Evolutionary conservation across 208 protist genomes (phyloP).

Genomic region (Trypanosoma scelopori): DNA sequence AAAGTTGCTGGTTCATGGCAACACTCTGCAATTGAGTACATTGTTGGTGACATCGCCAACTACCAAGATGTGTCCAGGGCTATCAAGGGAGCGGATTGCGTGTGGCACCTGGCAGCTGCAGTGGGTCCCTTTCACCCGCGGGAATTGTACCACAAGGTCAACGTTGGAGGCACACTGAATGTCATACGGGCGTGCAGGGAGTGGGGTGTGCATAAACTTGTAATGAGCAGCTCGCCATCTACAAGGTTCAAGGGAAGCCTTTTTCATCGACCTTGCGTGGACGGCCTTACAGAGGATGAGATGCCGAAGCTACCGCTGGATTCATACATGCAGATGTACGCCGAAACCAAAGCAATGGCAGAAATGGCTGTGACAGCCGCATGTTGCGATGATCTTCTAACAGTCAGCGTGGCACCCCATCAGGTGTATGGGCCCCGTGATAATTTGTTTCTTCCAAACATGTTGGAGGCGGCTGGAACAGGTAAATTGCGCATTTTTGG

Average conservation of each 20-base stretch:
- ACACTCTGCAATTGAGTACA: conserved; percentile 88
- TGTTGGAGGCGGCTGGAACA: conserved; percentile 92
- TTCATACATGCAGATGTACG: conserved; percentile 94
- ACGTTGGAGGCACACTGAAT: conserved; percentile 92
- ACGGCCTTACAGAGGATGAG: conserved; percentile 90
- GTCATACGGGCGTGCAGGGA: conserved; percentile 92
- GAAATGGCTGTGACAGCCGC: conserved; percentile 88
- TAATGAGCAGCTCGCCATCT: conserved; percentile 94
- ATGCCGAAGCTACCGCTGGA: conserved; percentile 87
- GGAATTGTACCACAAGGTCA: conserved; percentile 88
- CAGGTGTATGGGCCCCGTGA: conserved; percentile 96
- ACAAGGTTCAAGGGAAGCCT: conserved; percentile 91
- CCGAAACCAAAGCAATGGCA: conserved; percentile 91
- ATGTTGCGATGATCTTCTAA: conserved; percentile 81
- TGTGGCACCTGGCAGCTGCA: conserved; percentile 93
- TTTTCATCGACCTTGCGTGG: conserved; percentile 88
- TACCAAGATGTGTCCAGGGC: conserved; percentile 70
- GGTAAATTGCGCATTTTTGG: conserved; percentile 94
- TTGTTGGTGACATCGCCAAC: conserved; percentile 89
- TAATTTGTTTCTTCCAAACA: conserved; percentile 95
- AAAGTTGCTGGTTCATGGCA: conserved; percentile 71
- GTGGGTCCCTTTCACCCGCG: conserved; percentile 94
- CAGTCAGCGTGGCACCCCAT: conserved; percentile 92
- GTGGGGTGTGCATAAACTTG: conserved; percentile 88
- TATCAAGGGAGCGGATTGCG: conserved; percentile 90